Percentiles rank a stretch among this genome's conserved stretches.
Conservation (phyloP, 2,329 filamentous ascomycete species). For the Gremmenia infestans region DNA sequence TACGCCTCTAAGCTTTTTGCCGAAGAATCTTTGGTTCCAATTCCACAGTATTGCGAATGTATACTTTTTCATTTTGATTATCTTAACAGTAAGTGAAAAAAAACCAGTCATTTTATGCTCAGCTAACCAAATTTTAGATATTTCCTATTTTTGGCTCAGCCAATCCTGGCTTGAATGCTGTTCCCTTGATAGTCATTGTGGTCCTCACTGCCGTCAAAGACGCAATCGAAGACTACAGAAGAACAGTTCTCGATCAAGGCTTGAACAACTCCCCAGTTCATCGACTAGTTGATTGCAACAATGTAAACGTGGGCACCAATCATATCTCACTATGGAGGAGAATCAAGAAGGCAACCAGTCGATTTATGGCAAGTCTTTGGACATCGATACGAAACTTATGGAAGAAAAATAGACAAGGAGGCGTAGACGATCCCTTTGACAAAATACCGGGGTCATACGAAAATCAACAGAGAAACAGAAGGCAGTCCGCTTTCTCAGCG, state of each 20-base stretch:
- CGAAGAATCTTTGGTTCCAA: constrained; percentile 95
- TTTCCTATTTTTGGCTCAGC: constrained; percentile 92
- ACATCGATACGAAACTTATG: constrained; percentile 38
- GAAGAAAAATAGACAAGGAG: constrained; percentile 36
- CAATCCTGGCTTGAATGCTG: constrained; percentile 84
- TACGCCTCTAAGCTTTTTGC: constrained; percentile 88
- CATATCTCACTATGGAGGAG: constrained; percentile 80
- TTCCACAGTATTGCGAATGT: constrained; percentile 99
- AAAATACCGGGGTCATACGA: constrained; percentile 49
- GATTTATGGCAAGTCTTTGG: constrained; percentile 31
- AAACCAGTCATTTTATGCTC: neutral
- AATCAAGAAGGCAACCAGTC: constrained; percentile 80
- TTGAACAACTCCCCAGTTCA: constrained; percentile 96
- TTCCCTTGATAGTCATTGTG: constrained; percentile 90
- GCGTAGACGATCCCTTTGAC: constrained; percentile 17
- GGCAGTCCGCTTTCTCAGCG: constrained; percentile 21
- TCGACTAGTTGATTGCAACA: constrained; percentile 79
- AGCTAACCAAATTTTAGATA: constrained; percentile 54
- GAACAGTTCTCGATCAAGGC: constrained; percentile 85
- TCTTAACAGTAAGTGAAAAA: constrained; percentile 71
- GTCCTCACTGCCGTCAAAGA: constrained; percentile 88
- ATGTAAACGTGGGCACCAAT: constrained; percentile 88
- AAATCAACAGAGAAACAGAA: constrained; percentile 39
- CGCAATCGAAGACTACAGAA: constrained; percentile 88
- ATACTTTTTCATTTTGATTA: constrained; percentile 95